Evolutionary conservation across 225 moss, liverwort and hornwort genomes (phyloP).

Genomic region (Lunularia cruciata): DNA sequence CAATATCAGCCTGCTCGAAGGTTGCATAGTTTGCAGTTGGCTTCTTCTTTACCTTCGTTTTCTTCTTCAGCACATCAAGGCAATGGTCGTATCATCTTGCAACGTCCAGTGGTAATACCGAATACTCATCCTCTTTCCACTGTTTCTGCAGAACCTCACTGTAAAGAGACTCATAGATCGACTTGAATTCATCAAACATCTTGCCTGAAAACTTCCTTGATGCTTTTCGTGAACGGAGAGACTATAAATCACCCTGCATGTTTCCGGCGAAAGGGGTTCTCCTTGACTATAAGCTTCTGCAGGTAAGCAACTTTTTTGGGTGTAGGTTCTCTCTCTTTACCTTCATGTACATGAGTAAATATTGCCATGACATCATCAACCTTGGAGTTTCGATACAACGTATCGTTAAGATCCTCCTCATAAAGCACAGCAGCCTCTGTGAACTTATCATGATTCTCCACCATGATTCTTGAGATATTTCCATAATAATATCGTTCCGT

Average conservation of each 20-base stretch:
- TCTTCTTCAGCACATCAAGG: conserved; percentile 29
- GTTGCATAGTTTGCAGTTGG: not conserved
- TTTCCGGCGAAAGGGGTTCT: conserved; percentile 22
- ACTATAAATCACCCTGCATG: conserved; percentile 22
- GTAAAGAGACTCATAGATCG: conserved; percentile 30
- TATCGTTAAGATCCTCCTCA: conserved; percentile 32
- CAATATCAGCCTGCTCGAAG: conserved; percentile 28
- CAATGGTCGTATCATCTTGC: conserved; percentile 31
- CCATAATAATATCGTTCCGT: conserved; percentile 45
- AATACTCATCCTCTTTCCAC: conserved; percentile 18
- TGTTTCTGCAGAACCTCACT: conserved; percentile 25
- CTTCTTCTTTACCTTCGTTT: conserved; percentile 25
- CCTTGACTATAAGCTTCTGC: conserved; percentile 31
- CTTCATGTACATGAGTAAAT: not conserved
- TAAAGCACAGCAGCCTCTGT: conserved; percentile 25
- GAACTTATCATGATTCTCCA: conserved; percentile 48
- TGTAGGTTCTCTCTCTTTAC: not conserved
- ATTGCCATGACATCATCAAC: conserved; percentile 33
- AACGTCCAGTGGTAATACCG: conserved; percentile 27
- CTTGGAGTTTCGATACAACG: conserved; percentile 26
- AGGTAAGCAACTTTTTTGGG: conserved; percentile 30
- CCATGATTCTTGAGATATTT: conserved; percentile 41
- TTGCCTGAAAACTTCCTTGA: conserved; percentile 25
- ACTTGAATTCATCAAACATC: conserved; percentile 47
- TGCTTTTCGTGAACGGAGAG: conserved; percentile 24